Conservation (phyloP, 2,329 filamentous ascomycete species). For the Fusarium napiforme region DNA sequence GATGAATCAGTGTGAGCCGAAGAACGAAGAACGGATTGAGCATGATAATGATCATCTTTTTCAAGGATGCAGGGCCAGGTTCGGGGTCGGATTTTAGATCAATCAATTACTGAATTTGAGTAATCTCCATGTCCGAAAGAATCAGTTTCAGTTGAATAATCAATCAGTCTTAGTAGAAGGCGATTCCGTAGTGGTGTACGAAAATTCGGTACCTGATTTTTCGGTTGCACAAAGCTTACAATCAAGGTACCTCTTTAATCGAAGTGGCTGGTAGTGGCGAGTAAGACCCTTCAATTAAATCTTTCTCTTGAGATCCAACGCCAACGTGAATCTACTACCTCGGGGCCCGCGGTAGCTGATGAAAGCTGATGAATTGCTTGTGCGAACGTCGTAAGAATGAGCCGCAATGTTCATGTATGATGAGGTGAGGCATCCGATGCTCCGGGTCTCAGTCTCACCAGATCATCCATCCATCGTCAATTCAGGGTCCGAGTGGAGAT, state of each 20-base stretch:
- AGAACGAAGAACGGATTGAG: conserved; percentile 5
- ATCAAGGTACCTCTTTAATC: conserved; percentile 24
- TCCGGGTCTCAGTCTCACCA: conserved; percentile 1
- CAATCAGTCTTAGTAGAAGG: conserved; percentile 17
- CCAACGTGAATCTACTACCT: not conserved
- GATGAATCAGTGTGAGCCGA: conserved; percentile 27
- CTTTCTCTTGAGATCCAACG: conserved; percentile 4
- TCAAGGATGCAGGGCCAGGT: conserved; percentile 5
- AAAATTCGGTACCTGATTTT: conserved; percentile 18
- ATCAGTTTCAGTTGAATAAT: not conserved
- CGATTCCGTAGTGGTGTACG: conserved; percentile 30
- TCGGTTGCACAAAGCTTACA: not conserved
- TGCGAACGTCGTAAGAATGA: conserved; percentile 11
- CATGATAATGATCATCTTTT: not conserved
- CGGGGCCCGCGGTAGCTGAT: conserved; percentile 22
- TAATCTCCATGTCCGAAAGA: conserved; percentile 11
- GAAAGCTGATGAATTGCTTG: conserved; percentile 3
- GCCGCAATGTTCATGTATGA: conserved; percentile 19
- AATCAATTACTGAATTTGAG: conserved; percentile 1
- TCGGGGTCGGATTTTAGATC: conserved; percentile 19
- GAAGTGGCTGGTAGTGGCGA: conserved; percentile 44
- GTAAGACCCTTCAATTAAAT: conserved; percentile 28
- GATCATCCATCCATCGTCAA: conserved; percentile 8
- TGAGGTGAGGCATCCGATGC: conserved; percentile 18
- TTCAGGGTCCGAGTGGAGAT: conserved; percentile 36